Base-by-base conservation (phyloP, 305 asterid species). In the Fraxinus baroniana region DNA sequence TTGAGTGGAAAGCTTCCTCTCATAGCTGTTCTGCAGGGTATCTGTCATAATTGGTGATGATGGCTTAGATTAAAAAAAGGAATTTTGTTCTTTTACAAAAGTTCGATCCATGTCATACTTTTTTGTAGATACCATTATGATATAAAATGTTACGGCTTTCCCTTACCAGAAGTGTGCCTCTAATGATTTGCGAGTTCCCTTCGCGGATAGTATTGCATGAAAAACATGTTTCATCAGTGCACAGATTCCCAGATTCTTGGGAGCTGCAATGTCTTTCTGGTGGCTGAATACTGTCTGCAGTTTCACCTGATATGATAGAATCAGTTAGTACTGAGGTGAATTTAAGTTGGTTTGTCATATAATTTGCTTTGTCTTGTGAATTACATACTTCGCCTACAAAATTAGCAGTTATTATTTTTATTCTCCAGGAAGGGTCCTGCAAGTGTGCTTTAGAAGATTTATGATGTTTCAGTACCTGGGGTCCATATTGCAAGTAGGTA, bases 161-260 rank as follows among this genome's bases (percentile, higher is more conserved):
- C n/a, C 85, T 86, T 87, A 97, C 99, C 97, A 97, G 90, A 86
- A 97, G 87, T 75, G 99, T 97, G 85, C 99, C 99, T 85, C 99
- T 83, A 77, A 97, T 97, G 73, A 94, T 97, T 88, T 95, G 94
- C 74, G 95, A 85, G 66, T 86, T 86, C 68, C 94, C 93, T 95
- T 97, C 98, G 76, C 98, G 95, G 79, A 91, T 84, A 86, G 97
- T 91, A 84, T 89, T 95, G 94, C 99, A 97, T 66, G 98, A 88
- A 80, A 88, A 89, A 80, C 99, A 97, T 46, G 98, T 91, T 83
- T 89, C 92, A 44, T 90, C 93, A 55, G 85, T 83, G 89, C 99
- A 97, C 79, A 95, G 88, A 78, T 86, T 86, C 74, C 88, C 94
- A n/a, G 87, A 79, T 80, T 83, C 98, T 84, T 90, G 91, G 85